Base-by-base conservation (phyloP, 2,329 filamentous ascomycete species). In the Karstenula rhodostoma region DNA sequence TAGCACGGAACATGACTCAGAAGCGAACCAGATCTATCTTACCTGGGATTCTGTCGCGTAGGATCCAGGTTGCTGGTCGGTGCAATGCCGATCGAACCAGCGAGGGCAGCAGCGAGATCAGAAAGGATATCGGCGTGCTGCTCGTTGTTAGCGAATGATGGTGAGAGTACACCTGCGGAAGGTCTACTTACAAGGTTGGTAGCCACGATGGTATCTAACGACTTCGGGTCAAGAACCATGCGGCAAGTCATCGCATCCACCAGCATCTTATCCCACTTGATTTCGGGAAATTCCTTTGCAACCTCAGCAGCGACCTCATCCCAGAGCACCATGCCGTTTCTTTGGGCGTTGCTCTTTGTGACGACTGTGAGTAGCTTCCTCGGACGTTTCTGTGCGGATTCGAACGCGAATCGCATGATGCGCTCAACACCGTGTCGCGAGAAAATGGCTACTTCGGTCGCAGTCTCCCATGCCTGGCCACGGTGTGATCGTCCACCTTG, bases 61-160 rank as follows among this genome's bases (percentile, higher is more conserved):
- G 89, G 88, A 65, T 91, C 89, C 1, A 91, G 81, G 67, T 91
- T 92, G 44, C 85, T 87, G 0, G 89, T 90, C 3, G 89, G 89
- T 3, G 89, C 89, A 59, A 92, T 91, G 9, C 90, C 89, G 61
- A 92, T 91, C 2, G 85, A 89, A 0, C 89, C 89, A 2, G 89
- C 89, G 7, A 91, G 79, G 0, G 89, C 88, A 15, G 90, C 89
- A 6, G 89, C 90, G 22, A 92, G 80, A 68, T 92, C 89, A 0
- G 88, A 90, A 4, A 92, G 83, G 52, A 91, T 91, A 65, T 91
- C 89, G 3, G 88, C 88, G 48, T 79, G 76, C 68, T 77, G 48
- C 3, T n/a, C 3, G 6, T 19, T 29, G 52, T 54, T 8, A 54
- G 37, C n/a, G n/a, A 19, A 10, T 5, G 1, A 7, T 9, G 22